phyloP scores from a whole-genome alignment of 371 early-diverging fungal species.

The Dinochytrium kinnereticum region DNA sequence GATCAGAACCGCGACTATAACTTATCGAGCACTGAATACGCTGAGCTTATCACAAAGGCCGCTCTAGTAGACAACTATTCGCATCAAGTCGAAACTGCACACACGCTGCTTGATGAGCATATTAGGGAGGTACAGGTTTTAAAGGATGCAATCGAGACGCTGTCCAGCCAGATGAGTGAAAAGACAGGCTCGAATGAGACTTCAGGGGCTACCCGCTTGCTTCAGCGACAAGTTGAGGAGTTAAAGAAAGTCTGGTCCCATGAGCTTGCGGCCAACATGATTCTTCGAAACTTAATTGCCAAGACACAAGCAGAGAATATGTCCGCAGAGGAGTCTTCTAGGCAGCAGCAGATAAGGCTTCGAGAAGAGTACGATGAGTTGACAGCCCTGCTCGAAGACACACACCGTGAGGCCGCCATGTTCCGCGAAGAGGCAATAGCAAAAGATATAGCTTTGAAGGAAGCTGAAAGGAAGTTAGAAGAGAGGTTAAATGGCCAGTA shows the following conservation, averaged over 20 bases:
- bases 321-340: slow-evolving; percentile 36
- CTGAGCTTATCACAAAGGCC: slow-evolving; percentile 41
- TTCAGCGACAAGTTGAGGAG: slow-evolving; percentile 48
- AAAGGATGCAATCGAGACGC: slow-evolving; percentile 40
- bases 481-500: slow-evolving; percentile 32
- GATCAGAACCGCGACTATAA: slow-evolving; percentile 37
- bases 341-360: slow-evolving; percentile 28
- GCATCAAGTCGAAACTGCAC: slow-evolving; percentile 42
- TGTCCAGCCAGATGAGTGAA: slow-evolving; percentile 22
- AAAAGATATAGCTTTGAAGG: slow-evolving; percentile 15
- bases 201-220: slow-evolving; percentile 15
- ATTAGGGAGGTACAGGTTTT: slow-evolving; percentile 40
- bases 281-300: slow-evolving; percentile 45
- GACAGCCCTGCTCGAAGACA: slow-evolving; percentile 36
- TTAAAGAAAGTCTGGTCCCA: slow-evolving; percentile 52
- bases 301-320: slow-evolving; percentile 47
- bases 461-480: slow-evolving; percentile 20
- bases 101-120: slow-evolving; percentile 45
- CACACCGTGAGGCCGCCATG: slow-evolving; percentile 26
- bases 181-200: slow-evolving; percentile 9
- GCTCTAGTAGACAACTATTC: slow-evolving; percentile 33
- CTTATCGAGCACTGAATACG: slow-evolving; percentile 38
- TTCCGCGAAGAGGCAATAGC: slow-evolving; percentile 8
- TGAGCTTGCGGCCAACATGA: slow-evolving; percentile 45
- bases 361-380: slow-evolving; percentile 51